Conservation (phyloP, 179 eudicot genomes). For the Actinidia chinensis region DNA sequence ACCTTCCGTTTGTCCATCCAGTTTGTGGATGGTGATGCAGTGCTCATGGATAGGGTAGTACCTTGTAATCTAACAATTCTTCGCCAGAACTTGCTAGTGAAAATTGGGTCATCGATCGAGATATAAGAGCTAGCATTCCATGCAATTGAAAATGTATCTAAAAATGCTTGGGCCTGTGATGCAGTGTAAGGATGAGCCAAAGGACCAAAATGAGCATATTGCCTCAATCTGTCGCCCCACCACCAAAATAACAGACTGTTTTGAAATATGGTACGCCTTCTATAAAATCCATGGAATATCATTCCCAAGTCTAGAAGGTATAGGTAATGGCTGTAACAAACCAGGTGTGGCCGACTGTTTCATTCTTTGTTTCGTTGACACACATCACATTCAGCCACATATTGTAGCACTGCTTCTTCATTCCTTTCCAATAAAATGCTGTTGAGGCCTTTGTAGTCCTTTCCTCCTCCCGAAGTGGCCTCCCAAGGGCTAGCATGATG, state of each 20-base stretch:
- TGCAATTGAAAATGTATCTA: background rate
- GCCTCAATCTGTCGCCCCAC: background rate
- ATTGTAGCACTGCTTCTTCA: background rate
- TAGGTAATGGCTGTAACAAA: background rate
- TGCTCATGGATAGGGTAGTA: too few species aligned
- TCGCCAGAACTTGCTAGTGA: background rate
- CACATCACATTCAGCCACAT: background rate
- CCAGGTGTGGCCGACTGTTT: background rate
- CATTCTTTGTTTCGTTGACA: background rate
- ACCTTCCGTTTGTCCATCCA: too few species aligned
- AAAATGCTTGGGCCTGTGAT: background rate
- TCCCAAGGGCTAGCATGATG: too few species aligned
- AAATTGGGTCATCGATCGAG: background rate
- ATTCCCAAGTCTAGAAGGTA: background rate
- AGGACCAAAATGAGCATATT: background rate
- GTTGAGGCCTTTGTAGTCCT: too few species aligned
- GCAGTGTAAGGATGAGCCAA: background rate
- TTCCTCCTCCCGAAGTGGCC: background rate
- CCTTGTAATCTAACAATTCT: background rate
- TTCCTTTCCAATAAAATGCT: background rate
- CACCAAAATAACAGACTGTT: background rate
- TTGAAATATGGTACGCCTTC: background rate
- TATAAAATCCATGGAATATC: background rate
- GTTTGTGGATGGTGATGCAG: too few species aligned
- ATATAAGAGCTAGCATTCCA: background rate